Base-by-base conservation (phyloP, 371 early-diverging fungal genomes). In the Mucor circinelloides region DNA sequence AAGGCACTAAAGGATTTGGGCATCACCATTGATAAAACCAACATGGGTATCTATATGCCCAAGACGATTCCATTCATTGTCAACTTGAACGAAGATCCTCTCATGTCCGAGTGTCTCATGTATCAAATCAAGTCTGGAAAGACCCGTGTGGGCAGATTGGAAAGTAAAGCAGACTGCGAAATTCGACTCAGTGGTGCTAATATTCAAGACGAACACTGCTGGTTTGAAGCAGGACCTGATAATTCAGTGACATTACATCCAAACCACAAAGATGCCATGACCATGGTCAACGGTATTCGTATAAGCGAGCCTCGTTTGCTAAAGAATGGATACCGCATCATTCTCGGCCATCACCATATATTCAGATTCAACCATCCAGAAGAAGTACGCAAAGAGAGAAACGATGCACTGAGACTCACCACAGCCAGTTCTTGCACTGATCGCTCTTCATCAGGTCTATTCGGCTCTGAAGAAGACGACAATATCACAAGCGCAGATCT, bases 301-400 rank as follows among this genome's bases (percentile, higher is more conserved):
- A 87, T 93, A 25, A 72, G 60, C 1, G 85, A 81, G 36, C 85
- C 93, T 0, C 77, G 80, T 59, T 75, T 79, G 28, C 77, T 96
- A 7, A 80, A 85, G 5, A 91, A 90, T 9, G 95, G 95, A 0
- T 92, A 86, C 70, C 89, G 95, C 27, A 82, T 96, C 32, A 91
- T 92, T 61, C 83, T 96, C 15, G 95, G 95, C 10, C 88, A 89
- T 25, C 82, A 88, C 62, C 94, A 92, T 69, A 88, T 93, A 1
- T 96, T 95, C 63, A 84, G 95, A 3, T 94, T 95, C 72, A 93
- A 91, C 64, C 87, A 97, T 73, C 97, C 97, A 1, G 92, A 89
- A 63, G 94, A 95, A 75, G 93, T 89, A 2, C 86, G 94, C 17
- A 75, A 82, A n/a, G 94, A 94, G 65, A 78, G 91, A 6, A 87